A percentile compares a stretch with the other conserved stretches of the same genome.
Evolutionary conservation across 23 red algal species (phyloP).

Genomic region (Pyropia haitanensis): DNA sequence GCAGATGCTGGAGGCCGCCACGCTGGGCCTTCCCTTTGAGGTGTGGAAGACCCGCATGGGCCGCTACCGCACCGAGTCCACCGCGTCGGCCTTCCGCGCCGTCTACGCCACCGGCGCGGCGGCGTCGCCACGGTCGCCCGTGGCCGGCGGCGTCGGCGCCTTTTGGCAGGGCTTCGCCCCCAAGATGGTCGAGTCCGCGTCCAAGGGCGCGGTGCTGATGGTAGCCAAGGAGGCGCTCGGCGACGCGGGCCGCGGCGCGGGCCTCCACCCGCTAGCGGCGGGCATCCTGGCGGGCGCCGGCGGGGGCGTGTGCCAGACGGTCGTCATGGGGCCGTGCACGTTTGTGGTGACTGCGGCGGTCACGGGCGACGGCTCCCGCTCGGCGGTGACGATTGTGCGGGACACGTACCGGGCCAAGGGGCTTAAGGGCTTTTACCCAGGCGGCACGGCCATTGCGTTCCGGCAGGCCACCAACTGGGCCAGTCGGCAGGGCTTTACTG

Average conservation of each 20-base stretch:
- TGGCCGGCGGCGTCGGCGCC: conserved; percentile 35
- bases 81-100: conserved; percentile 54
- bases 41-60: conserved; percentile 96
- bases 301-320: conserved; percentile 79
- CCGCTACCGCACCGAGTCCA: conserved; percentile 67
- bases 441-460: conserved; percentile 84
- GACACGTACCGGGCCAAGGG: conserved; percentile 57
- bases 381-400: conserved; percentile 11
- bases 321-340: conserved; percentile 66
- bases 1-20: conserved; percentile 90
- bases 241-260: conserved; percentile 17
- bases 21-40: conserved; percentile 93
- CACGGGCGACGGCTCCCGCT: conserved; percentile 36
- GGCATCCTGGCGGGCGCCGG: conserved; percentile 60
- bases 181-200: conserved; percentile 80
- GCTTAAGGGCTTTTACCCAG: conserved; percentile 74
- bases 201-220: conserved; percentile 90
- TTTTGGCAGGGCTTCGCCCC: conserved; percentile 87
- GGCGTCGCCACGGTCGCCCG: neutral
- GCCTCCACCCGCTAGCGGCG: conserved; percentile 41
- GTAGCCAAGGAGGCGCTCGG: conserved; percentile 61
- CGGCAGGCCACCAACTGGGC: conserved; percentile 94
- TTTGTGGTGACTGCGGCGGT: conserved; percentile 55
- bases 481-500: conserved; percentile 66
- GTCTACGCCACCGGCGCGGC: conserved; percentile 46